Evolutionary conservation across 129 eudicot genomes (phyloP).

Genomic region (Logfia minima): DNA sequence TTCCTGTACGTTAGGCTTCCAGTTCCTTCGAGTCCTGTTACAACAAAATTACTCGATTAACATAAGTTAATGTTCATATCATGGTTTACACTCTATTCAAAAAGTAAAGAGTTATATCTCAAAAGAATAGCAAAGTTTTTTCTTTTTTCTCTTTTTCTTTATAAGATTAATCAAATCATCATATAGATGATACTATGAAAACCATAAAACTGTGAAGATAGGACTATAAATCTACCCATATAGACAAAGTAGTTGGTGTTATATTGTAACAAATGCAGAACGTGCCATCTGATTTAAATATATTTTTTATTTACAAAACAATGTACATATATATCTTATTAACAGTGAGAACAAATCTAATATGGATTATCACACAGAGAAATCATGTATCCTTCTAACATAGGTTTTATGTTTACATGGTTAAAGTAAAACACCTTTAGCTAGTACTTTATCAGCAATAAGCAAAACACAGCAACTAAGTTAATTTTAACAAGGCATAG

Average conservation of each 20-base stretch:
- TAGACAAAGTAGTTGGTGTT: no score
- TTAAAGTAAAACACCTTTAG: not conserved
- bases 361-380: not conserved
- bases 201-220: not conserved
- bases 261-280: not conserved
- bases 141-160: no score
- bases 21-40: conserved; percentile 68
- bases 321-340: no score
- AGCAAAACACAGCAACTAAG: no score
- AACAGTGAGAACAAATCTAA: not conserved
- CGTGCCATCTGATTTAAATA: not conserved
- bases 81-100: not conserved
- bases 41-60: conserved; percentile 12
- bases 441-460: not conserved
- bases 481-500: no score
- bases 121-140: not conserved
- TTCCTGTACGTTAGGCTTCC: conserved; percentile 96
- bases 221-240: not conserved
- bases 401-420: not conserved
- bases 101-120: not conserved
- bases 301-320: not conserved
- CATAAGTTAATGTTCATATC: not conserved
- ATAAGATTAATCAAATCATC: not conserved
- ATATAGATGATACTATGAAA: not conserved
- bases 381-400: not conserved